Percentiles rank a stretch among this genome's conserved stretches.
These are phyloP conservation scores for Clitopilus hobsonii DNA, from an alignment of 768 basidiomycete genomes.

Conservation along the genomic window DNA sequence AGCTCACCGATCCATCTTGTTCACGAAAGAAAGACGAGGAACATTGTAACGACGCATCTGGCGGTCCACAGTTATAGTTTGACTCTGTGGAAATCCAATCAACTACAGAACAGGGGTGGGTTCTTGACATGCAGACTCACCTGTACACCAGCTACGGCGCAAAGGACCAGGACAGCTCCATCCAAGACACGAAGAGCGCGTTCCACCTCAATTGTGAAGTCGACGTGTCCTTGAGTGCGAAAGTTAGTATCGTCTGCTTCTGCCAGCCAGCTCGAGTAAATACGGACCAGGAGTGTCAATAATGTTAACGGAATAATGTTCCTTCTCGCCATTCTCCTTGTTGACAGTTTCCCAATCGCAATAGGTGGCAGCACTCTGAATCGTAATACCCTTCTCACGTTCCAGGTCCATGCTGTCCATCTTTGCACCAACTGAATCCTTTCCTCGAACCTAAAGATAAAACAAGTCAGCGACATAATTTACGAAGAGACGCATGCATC, in stretches of 20 bases:
- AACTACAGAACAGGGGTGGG: not conserved
- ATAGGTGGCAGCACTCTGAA: constrained; percentile 97
- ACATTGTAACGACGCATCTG: constrained; percentile 98
- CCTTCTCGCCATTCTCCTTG: constrained; percentile 52
- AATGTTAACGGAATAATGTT: constrained; percentile 93
- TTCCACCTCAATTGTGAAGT: constrained; percentile 99
- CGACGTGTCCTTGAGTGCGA: constrained; percentile 79
- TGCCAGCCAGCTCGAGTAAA: not conserved
- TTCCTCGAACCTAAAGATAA: constrained; percentile 72
- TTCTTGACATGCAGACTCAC: constrained; percentile 29
- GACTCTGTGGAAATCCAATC: constrained; percentile 50
- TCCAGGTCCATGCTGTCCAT: constrained; percentile 99
- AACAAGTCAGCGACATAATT: constrained; percentile 4
- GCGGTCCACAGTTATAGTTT: constrained; percentile 98
- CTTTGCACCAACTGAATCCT: constrained; percentile 95
- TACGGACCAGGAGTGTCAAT: constrained; percentile 91
- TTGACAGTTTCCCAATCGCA: constrained; percentile 88
- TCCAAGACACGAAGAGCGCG: constrained; percentile 94
- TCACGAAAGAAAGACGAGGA: constrained; percentile 93
- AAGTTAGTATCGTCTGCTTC: not conserved
- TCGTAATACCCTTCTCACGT: constrained; percentile 98
- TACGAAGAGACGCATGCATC: constrained; percentile 6
- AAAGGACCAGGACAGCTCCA: constrained; percentile 93
- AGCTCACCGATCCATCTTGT: constrained; percentile 93
- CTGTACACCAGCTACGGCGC: constrained; percentile 96